Evolutionary conservation across 331 rosid species (phyloP).

Genomic region (Malus hybrid): DNA sequence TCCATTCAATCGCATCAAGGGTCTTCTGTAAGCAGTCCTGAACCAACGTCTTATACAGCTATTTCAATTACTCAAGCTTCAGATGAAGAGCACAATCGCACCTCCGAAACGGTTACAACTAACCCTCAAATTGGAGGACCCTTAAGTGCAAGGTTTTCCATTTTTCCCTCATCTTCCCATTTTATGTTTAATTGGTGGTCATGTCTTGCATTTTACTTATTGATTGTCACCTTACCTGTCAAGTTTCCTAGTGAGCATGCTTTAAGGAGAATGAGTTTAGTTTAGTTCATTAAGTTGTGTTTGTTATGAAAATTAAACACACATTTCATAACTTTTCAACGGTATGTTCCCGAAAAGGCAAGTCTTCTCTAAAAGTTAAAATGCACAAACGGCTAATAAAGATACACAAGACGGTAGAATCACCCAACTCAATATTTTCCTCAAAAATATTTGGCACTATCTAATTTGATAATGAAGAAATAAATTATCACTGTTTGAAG

Average conservation of each 20-base stretch:
- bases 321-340: background rate
- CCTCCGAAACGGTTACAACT: slow-evolving; percentile 33
- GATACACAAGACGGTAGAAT: background rate
- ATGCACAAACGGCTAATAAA: background rate
- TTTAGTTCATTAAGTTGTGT: background rate
- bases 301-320: background rate
- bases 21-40: slow-evolving; percentile 43
- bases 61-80: slow-evolving; percentile 42
- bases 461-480: background rate
- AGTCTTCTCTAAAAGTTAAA: background rate
- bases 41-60: slow-evolving; percentile 47
- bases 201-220: background rate
- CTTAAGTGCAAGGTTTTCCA: slow-evolving; percentile 43
- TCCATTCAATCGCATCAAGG: slow-evolving; percentile 37
- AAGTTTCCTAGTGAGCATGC: background rate
- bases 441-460: background rate
- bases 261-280: background rate
- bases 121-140: slow-evolving; percentile 33
- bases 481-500: background rate
- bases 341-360: background rate
- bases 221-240: background rate
- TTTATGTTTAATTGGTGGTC: background rate
- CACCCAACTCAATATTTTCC: background rate
- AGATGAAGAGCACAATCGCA: slow-evolving; percentile 31
- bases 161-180: background rate